Conservation (phyloP, 179 eudicot species). For the Spergularia azorica region DNA sequence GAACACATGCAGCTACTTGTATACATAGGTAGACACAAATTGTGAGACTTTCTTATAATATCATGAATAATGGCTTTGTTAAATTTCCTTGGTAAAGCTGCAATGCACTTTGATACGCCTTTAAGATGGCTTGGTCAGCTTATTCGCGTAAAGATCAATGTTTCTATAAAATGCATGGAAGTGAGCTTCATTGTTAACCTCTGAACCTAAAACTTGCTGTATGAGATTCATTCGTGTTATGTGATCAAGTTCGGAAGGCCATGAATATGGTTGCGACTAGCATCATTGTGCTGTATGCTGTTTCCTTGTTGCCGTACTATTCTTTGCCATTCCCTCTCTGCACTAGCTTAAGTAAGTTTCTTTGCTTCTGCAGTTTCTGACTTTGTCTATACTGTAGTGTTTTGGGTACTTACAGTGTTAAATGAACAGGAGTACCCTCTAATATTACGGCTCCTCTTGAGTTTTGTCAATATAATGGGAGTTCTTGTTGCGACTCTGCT, state of each 20-base stretch:
- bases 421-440: slow-evolving; percentile 7
- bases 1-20: slow-evolving; percentile 21
- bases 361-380: neutral
- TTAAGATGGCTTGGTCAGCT: neutral
- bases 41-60: slow-evolving; percentile 1
- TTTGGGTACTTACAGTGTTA: neutral
- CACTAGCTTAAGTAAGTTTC: slow-evolving; percentile 13
- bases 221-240: neutral
- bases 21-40: slow-evolving; percentile 6
- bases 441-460: slow-evolving; percentile 11
- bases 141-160: slow-evolving; percentile 13
- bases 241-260: neutral
- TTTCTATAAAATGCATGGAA: slow-evolving; percentile 13
- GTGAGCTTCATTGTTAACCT: slow-evolving; percentile 6
- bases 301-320: slow-evolving; percentile 4
- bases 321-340: slow-evolving; percentile 14
- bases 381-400: neutral
- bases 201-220: neutral
- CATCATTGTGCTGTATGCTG: slow-evolving; percentile 7
- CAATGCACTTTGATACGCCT: slow-evolving; percentile 5
- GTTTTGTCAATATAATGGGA: slow-evolving; percentile 21
- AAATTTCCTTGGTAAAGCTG: slow-evolving; percentile 13
- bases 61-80: neutral
- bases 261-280: slow-evolving; percentile 21
- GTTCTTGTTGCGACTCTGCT: slow-evolving; percentile 16